Percentiles rank a stretch among this genome's conserved stretches.
phyloP scores from a whole-genome alignment of 768 basidiomycete genomes.

The Russula dissimulans region DNA sequence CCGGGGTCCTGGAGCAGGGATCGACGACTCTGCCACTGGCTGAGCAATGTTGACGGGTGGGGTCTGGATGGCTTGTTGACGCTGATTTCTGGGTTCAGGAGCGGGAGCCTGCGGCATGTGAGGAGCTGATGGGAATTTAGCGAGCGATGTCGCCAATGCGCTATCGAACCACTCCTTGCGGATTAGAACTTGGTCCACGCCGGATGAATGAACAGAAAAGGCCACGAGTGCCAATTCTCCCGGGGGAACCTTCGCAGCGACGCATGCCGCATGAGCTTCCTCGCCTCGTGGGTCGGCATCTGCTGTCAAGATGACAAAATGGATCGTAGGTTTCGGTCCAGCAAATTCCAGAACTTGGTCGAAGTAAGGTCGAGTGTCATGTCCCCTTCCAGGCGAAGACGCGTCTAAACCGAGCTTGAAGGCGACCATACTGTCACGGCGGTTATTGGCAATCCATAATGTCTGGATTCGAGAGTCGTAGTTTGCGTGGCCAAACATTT shows the following conservation, averaged over 20 bases:
- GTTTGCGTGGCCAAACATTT: conserved; percentile 83
- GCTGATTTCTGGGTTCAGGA: conserved; percentile 19
- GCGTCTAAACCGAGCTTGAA: conserved; percentile 63
- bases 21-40: conserved; percentile 16
- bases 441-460: conserved; percentile 80
- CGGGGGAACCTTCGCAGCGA: conserved; percentile 68
- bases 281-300: conserved; percentile 77
- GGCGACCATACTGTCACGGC: conserved; percentile 76
- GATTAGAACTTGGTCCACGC: conserved; percentile 82
- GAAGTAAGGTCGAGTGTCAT: conserved; percentile 56
- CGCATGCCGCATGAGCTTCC: conserved; percentile 75
- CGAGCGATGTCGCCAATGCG: conserved; percentile 45
- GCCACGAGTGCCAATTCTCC: conserved; percentile 76
- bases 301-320: conserved; percentile 80
- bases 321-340: conserved; percentile 78
- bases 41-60: conserved; percentile 14
- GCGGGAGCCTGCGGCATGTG: conserved; percentile 22
- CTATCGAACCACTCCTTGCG: conserved; percentile 77
- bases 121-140: conserved; percentile 53
- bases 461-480: conserved; percentile 83
- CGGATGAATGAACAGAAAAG: conserved; percentile 83
- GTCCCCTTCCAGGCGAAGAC: conserved; percentile 45
- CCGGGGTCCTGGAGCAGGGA: conserved; percentile 28
- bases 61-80: conserved; percentile 17
- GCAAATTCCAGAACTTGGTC: conserved; percentile 79